Evolutionary conservation across 2,329 filamentous ascomycete genomes (phyloP).

Genomic region (Paecilomyces niveus): DNA sequence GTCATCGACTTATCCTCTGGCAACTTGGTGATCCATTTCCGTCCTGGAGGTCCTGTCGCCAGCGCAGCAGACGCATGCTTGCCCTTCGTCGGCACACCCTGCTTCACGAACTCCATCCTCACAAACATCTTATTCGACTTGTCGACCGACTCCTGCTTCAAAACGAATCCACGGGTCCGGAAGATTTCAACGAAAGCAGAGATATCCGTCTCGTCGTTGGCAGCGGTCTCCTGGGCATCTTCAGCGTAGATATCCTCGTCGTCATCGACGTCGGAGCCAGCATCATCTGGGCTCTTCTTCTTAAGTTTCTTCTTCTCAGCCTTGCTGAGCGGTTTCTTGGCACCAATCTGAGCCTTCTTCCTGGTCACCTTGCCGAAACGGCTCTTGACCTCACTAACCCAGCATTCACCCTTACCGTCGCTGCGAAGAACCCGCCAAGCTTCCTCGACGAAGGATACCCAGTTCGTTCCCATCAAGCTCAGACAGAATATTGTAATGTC

Average conservation of each 20-base stretch:
- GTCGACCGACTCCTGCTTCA: constrained; percentile 68
- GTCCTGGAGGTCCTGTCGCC: constrained; percentile 25
- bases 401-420: constrained; percentile 77
- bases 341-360: constrained; percentile 35
- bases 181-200: constrained; percentile 80
- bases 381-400: constrained; percentile 95
- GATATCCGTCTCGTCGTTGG: constrained; percentile 72
- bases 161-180: constrained; percentile 71
- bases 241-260: constrained; percentile 50
- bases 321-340: constrained; percentile 33
- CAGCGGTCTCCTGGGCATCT: constrained; percentile 46
- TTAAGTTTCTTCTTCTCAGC: constrained; percentile 37
- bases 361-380: constrained; percentile 62
- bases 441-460: constrained; percentile 94
- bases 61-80: constrained; percentile 51
- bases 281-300: constrained; percentile 42
- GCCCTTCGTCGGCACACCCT: constrained; percentile 64
- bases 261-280: constrained; percentile 34
- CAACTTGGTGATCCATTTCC: constrained; percentile 50
- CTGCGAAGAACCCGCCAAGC: constrained; percentile 85
- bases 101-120: constrained; percentile 89
- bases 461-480: constrained; percentile 98
- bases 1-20: constrained; percentile 47
- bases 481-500: constrained; percentile 93
- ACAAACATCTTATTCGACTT: constrained; percentile 97